These are phyloP conservation scores for Erythrophleum ivorense DNA, from an alignment of 331 rosid species.

Conservation along the genomic window DNA sequence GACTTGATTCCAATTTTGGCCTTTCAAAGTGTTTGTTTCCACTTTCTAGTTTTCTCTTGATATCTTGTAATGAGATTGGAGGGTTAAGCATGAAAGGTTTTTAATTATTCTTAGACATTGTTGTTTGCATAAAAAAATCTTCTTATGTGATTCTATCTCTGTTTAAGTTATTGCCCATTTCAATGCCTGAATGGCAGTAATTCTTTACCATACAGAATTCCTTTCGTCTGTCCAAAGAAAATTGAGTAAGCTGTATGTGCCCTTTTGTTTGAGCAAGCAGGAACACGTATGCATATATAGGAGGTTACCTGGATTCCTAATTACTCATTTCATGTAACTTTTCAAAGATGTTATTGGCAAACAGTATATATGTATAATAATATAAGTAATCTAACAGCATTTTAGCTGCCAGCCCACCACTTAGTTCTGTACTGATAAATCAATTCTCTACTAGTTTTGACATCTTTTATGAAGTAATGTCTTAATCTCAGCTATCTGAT, in stretches of 20 bases:
- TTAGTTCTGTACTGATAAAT: constrained; percentile 29
- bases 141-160: not conserved
- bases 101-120: not conserved
- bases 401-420: not conserved
- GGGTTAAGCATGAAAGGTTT: not conserved
- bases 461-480: constrained; percentile 23
- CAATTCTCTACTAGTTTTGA: constrained; percentile 19
- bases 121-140: not conserved
- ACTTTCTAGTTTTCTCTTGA: not conserved
- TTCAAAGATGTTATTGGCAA: not conserved
- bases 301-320: not conserved
- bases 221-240: constrained; percentile 2
- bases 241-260: not conserved
- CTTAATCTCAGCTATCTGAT: constrained; percentile 29
- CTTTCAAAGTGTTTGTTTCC: constrained; percentile 15
- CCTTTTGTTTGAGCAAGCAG: not conserved
- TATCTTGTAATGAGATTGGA: constrained; percentile 7
- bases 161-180: constrained; percentile 22
- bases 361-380: not conserved
- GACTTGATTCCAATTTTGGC: constrained; percentile 9
- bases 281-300: constrained; percentile 8
- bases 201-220: constrained; percentile 11
- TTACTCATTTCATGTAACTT: constrained; percentile 11
- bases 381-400: not conserved
- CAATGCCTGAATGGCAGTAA: not conserved